These are phyloP conservation scores for Vicia villosa DNA, from an alignment of 306 rosid species.

Conservation along the genomic window DNA sequence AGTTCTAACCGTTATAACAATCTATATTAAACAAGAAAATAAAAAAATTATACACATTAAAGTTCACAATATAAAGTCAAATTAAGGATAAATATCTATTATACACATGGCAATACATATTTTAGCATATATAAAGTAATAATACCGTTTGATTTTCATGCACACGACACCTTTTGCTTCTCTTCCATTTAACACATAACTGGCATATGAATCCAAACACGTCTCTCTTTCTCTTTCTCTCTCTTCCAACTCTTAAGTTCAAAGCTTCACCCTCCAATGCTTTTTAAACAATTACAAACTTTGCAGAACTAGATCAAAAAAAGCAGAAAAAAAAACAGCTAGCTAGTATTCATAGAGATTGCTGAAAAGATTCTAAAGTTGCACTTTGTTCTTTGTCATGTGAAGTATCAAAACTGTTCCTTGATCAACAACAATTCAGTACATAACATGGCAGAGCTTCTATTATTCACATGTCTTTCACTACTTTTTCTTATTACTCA, in stretches of 20 bases:
- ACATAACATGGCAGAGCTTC: constrained; percentile 38
- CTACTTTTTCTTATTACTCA: constrained; percentile 32
- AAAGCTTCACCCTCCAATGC: constrained; percentile 35
- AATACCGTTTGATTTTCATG: constrained; percentile 40
- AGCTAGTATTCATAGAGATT: constrained; percentile 18
- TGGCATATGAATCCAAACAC: constrained; percentile 40
- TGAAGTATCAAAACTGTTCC: neutral
- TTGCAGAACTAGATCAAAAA: constrained; percentile 35
- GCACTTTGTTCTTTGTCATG: neutral
- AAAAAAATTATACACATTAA: neutral
- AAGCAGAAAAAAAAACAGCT: constrained; percentile 29
- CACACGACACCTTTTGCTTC: constrained; percentile 37
- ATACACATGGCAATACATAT: constrained; percentile 8
- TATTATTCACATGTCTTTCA: constrained; percentile 55
- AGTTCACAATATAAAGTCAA: neutral
- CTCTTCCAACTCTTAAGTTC: constrained; percentile 17
- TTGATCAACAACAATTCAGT: neutral
- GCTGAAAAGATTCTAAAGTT: neutral
- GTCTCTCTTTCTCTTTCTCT: constrained; percentile 28
- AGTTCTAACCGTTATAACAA: too few species aligned
- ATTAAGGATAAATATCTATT: neutral
- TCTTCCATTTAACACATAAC: constrained; percentile 33
- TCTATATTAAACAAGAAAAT: too few species aligned
- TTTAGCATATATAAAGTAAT: constrained; percentile 22
- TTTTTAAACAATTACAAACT: constrained; percentile 43